phyloP scores from a whole-genome alignment of 192 early-diverging fungal species.

The Gigaspora rosea region DNA sequence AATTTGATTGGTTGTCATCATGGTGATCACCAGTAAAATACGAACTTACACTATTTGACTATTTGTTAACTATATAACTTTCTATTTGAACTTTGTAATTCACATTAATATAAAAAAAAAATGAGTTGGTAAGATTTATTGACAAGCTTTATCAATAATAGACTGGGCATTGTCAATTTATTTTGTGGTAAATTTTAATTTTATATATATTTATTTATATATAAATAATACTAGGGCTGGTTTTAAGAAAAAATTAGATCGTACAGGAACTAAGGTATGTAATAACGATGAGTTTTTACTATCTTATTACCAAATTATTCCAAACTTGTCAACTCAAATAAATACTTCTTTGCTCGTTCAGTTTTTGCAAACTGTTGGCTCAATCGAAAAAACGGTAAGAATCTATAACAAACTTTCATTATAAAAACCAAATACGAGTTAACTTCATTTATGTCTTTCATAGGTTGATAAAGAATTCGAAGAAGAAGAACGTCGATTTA shows the following conservation, averaged over 20 bases:
- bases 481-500: constrained; percentile 78
- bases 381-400: constrained; percentile 69
- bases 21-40: too few species aligned
- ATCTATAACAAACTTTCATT: background rate
- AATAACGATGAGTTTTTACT: background rate
- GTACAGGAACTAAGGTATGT: constrained; percentile 68
- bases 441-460: background rate
- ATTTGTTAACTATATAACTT: too few species aligned
- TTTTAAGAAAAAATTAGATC: constrained; percentile 79
- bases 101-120: too few species aligned
- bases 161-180: too few species aligned
- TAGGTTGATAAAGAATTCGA: constrained; percentile 75
- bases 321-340: background rate
- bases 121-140: too few species aligned
- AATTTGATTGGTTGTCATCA: too few species aligned
- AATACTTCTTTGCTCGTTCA: constrained; percentile 8
- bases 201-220: too few species aligned
- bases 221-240: constrained; percentile 56
- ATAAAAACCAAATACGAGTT: background rate
- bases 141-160: too few species aligned
- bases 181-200: too few species aligned
- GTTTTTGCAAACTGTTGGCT: constrained; percentile 74
- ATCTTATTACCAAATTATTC: background rate
- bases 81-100: too few species aligned
- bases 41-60: too few species aligned